Evolutionary conservation across 257 asterid genomes (phyloP).

Genomic region (Oldenlandia corymbosa): DNA sequence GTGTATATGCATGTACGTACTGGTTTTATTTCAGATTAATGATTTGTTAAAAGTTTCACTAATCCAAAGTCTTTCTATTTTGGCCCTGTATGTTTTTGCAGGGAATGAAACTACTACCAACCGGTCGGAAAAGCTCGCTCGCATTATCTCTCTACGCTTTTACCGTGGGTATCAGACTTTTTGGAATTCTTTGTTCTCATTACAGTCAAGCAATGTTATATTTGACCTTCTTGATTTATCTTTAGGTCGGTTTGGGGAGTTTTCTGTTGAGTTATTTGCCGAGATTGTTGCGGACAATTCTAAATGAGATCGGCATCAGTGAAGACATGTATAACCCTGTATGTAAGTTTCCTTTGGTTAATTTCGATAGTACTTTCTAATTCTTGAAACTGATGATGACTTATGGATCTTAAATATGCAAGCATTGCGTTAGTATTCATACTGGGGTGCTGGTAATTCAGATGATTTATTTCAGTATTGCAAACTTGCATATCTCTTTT

Average conservation of each 20-base stretch:
- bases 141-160: slow-evolving; percentile 70
- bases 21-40: too few species aligned
- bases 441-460: slow-evolving; percentile 4
- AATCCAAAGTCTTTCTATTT: background rate
- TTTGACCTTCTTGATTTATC: slow-evolving; percentile 11
- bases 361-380: slow-evolving; percentile 19
- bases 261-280: slow-evolving; percentile 62
- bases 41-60: background rate
- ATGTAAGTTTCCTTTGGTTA: slow-evolving; percentile 62
- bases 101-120: slow-evolving; percentile 99
- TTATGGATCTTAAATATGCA: too few species aligned
- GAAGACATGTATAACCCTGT: slow-evolving; percentile 89
- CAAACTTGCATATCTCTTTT: slow-evolving; percentile 5
- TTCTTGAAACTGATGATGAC: slow-evolving; percentile 10
- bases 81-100: slow-evolving; percentile 27
- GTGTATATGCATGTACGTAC: too few species aligned
- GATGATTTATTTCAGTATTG: slow-evolving; percentile 2
- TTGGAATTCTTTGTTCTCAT: slow-evolving; percentile 5
- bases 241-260: slow-evolving; percentile 80
- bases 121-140: slow-evolving; percentile 71
- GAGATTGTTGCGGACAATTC: slow-evolving; percentile 37
- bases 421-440: background rate
- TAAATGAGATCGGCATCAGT: slow-evolving; percentile 63
- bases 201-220: background rate
- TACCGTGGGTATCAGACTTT: slow-evolving; percentile 48